phyloP scores from a whole-genome alignment of 352 stramenopile genomes.

The Globisporangium viniferum region DNA sequence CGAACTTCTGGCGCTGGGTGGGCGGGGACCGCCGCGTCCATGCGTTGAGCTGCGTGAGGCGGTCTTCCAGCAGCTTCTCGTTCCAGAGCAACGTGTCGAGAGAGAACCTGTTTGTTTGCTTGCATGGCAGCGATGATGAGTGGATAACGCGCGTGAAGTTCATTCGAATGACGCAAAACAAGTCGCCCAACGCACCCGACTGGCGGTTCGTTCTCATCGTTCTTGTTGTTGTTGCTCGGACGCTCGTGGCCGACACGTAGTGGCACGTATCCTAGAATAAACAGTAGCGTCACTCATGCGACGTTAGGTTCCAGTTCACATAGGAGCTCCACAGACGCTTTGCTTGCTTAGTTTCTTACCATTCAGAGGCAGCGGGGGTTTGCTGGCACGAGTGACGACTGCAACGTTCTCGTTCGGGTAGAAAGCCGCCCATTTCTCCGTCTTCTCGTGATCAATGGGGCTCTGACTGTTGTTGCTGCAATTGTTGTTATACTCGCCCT shows the following conservation, averaged over 20 bases:
- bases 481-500: background rate
- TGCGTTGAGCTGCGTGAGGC: constrained; percentile 56
- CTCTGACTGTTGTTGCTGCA: constrained; percentile 3
- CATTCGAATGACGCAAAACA: background rate
- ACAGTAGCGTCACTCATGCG: background rate
- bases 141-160: background rate
- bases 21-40: constrained; percentile 57
- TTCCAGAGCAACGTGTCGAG: constrained; percentile 70
- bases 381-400: constrained; percentile 52
- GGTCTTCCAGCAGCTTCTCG: constrained; percentile 59
- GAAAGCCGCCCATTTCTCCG: constrained; percentile 48
- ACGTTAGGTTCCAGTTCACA: background rate
- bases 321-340: background rate
- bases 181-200: constrained; percentile 26
- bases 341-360: constrained; percentile 23
- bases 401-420: constrained; percentile 55
- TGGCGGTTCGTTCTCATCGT: constrained; percentile 23
- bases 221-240: constrained; percentile 13
- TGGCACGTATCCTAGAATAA: constrained; percentile 48
- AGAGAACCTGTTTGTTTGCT: constrained; percentile 41
- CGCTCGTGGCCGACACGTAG: constrained; percentile 47
- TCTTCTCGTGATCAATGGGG: constrained; percentile 18
- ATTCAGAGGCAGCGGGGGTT: constrained; percentile 49
- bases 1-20: constrained; percentile 56
- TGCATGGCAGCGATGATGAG: background rate